phyloP scores from a whole-genome alignment of 1,284 basidiomycete species.

The Coriolopsis trogii region DNA sequence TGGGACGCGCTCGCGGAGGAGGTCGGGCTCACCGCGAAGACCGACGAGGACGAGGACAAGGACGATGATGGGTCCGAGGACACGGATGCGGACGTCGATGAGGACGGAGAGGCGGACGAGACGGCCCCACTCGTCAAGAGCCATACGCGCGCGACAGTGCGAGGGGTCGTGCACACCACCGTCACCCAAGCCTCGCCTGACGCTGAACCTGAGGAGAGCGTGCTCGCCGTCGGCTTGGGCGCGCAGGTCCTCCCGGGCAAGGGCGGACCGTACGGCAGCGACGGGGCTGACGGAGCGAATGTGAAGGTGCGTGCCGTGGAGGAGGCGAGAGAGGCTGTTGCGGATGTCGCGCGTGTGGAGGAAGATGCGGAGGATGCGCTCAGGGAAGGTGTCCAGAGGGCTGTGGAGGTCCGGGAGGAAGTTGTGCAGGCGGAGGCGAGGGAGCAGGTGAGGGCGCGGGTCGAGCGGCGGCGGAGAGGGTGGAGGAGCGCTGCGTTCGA shows the following conservation, averaged over 20 bases:
- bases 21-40: constrained; percentile 10
- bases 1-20: constrained; percentile 35
- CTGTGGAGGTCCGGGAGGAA: constrained; percentile 1
- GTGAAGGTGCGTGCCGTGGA: constrained; percentile 7
- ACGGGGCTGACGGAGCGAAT: constrained; percentile 7
- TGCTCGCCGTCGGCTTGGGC: constrained; percentile 45
- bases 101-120: constrained; percentile 19
- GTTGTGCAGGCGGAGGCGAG: not conserved
- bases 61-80: constrained; percentile 4
- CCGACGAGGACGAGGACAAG: not conserved
- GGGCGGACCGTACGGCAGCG: constrained; percentile 40
- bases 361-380: constrained; percentile 7
- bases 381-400: not conserved
- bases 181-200: constrained; percentile 23
- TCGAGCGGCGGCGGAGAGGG: constrained; percentile 2
- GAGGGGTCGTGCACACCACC: constrained; percentile 44
- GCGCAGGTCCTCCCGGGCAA: constrained; percentile 50
- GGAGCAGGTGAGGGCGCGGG: not conserved
- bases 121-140: constrained; percentile 23
- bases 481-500: constrained; percentile 8
- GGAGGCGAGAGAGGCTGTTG: constrained; percentile 17
- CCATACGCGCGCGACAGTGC: constrained; percentile 35
- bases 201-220: constrained; percentile 31
- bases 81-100: constrained; percentile 2
- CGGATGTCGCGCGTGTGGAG: constrained; percentile 15